These are phyloP conservation scores for Basipetospora chlamydospora DNA, from an alignment of 2,329 filamentous ascomycete genomes.

Conservation along the genomic window DNA sequence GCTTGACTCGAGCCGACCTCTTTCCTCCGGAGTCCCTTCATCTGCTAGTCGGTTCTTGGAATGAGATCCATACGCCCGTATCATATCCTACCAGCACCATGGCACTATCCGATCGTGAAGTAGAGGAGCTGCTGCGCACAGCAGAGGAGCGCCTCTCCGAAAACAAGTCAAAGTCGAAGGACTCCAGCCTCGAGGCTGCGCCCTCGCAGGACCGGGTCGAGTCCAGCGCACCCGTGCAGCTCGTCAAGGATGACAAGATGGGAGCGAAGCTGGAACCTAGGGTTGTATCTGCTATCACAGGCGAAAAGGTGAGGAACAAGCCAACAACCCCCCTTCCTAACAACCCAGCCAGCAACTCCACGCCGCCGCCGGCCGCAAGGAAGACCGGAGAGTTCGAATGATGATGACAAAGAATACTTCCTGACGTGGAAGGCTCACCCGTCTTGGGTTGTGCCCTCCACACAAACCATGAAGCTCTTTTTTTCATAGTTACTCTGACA, in stretches of 20 bases:
- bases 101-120: constrained; percentile 5
- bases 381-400: no score
- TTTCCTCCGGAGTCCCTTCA: no score
- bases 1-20: no score
- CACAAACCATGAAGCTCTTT: constrained; percentile 45
- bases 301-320: neutral
- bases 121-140: constrained; percentile 18
- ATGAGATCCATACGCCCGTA: no score
- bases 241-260: no score
- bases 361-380: constrained; percentile 2
- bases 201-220: no score
- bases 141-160: constrained; percentile 17
- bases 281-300: neutral
- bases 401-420: constrained; percentile 28
- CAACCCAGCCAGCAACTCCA: neutral
- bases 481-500: constrained; percentile 64
- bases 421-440: constrained; percentile 2
- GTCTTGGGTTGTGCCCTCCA: constrained; percentile 24
- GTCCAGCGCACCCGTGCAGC: no score
- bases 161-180: neutral
- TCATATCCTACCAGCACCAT: no score
- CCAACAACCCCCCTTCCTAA: neutral
- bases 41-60: no score
- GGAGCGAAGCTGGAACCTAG: constrained; percentile 1
- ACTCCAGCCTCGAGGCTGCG: no score